phyloP scores from a whole-genome alignment of 345 rosid species.

The Gynandropsis gynandra region DNA sequence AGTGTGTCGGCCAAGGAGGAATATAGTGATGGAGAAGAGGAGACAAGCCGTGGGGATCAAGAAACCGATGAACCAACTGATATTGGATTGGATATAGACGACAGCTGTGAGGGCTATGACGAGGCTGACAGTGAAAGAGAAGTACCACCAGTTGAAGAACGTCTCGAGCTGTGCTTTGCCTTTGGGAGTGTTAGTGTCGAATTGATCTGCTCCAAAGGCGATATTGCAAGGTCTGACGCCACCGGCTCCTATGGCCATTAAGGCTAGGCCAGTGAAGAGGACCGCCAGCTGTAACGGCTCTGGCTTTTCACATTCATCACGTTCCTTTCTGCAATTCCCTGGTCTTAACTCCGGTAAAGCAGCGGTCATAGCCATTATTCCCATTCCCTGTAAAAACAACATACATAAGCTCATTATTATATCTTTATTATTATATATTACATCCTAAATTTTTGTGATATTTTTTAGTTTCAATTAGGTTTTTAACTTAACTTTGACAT shows the following conservation, averaged over 20 bases:
- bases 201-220: conserved; percentile 80
- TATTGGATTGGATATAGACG: conserved; percentile 52
- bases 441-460: too few species aligned
- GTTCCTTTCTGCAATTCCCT: conserved; percentile 25
- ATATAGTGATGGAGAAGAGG: conserved; percentile 35
- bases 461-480: too few species aligned
- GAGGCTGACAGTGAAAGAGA: conserved; percentile 55
- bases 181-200: conserved; percentile 41
- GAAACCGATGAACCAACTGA: conserved; percentile 64
- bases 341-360: conserved; percentile 40
- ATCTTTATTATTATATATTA: too few species aligned
- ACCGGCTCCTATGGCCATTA: conserved; percentile 61
- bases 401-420: too few species aligned
- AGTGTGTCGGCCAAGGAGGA: conserved; percentile 47
- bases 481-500: too few species aligned
- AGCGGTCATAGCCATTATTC: conserved; percentile 45
- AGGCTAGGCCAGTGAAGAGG: conserved; percentile 39
- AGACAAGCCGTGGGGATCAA: conserved; percentile 57
- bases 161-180: conserved; percentile 48
- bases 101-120: conserved; percentile 52
- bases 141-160: conserved; percentile 86
- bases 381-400: conserved; percentile 54
- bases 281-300: conserved; percentile 39
- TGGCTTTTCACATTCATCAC: conserved; percentile 29
- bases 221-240: conserved; percentile 71